Evolutionary conservation across 2,329 filamentous ascomycete genomes (phyloP), one percentile per base, ranked within the genome.

Genomic region (Diaporthe sp.): DNA sequence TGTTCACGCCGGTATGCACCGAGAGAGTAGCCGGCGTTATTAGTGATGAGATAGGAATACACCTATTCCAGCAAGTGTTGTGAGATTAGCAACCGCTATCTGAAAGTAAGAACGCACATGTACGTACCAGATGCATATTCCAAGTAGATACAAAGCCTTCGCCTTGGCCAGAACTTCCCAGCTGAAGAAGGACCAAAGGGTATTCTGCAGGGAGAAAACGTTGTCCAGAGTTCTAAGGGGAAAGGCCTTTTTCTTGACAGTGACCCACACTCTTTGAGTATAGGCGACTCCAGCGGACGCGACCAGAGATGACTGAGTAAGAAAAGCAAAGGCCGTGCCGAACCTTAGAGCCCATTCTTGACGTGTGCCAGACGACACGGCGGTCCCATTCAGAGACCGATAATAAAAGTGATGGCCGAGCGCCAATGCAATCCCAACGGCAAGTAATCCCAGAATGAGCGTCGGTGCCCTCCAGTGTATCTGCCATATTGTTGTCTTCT

Each of bases 331-430:
- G n/a, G 59, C 59, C 6, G 39, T 62, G 10, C 59, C 59, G 19
- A 44, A 28, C 17, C 59, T 25, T 1, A 62, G n/a, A 25, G 59
- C 59, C 59, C 59, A 62, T 42, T 62, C 59, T 22, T 62, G 59
- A 22, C 59, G 59, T 28, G 15, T 22, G 2, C 15, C 59, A 3
- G 39, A 62, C 2, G n/a, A 10, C 17, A 62, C 59, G 15, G 17
- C 2, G 25, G 39, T 62, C 22, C 59, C 39, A 46, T 13, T n/a
- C 17, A 62, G 39, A 44, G 59, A 62, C 4, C 13, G n/a, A 13
- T 62, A 62, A 46, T 46, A 62, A n/a, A 62, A 46, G 39, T 62
- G 59, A 31, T 62, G 39, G n/a, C 59, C 59, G 59, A 46, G 25
- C 39, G 59, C 39, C 17, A 62, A 31, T 19, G 28, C 25, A 19